Conservation (phyloP, 495 filamentous ascomycete genomes). For the Rhypophila decipiens region DNA sequence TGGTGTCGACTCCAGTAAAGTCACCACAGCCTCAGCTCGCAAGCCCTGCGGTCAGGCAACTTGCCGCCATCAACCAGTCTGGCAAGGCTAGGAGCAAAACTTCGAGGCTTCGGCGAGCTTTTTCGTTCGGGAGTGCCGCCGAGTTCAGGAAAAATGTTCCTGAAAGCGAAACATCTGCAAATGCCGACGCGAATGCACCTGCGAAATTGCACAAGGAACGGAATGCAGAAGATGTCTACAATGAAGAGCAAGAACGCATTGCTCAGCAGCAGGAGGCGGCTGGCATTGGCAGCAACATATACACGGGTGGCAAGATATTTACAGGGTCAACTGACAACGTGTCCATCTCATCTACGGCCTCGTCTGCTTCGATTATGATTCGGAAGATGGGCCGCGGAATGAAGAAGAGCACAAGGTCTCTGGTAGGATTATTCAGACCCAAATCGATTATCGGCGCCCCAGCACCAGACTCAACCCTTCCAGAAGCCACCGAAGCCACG, state of each 20-base stretch:
- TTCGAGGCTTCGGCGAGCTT: constrained; percentile 82
- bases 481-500: constrained; percentile 66
- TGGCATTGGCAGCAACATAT: constrained; percentile 89
- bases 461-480: constrained; percentile 55
- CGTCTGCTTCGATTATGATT: constrained; percentile 98
- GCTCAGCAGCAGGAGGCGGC: constrained; percentile 84
- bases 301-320: constrained; percentile 82
- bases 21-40: constrained; percentile 26
- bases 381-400: constrained; percentile 98
- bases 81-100: constrained; percentile 70
- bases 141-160: constrained; percentile 78
- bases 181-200: constrained; percentile 34
- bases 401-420: constrained; percentile 83
- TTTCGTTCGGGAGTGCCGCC: constrained; percentile 94
- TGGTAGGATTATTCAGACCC: constrained; percentile 91
- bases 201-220: constrained; percentile 66
- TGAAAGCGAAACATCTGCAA: constrained; percentile 42
- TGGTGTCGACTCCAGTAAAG: constrained; percentile 26
- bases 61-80: constrained; percentile 74
- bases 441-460: constrained; percentile 82
- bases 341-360: constrained; percentile 95
- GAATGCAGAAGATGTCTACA: constrained; percentile 59
- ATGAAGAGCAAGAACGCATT: constrained; percentile 81
- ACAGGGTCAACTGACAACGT: constrained; percentile 91
- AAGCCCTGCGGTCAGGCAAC: constrained; percentile 72